phyloP scores from a whole-genome alignment of 2,329 filamentous ascomycete genomes.

The Claviceps citrina region DNA sequence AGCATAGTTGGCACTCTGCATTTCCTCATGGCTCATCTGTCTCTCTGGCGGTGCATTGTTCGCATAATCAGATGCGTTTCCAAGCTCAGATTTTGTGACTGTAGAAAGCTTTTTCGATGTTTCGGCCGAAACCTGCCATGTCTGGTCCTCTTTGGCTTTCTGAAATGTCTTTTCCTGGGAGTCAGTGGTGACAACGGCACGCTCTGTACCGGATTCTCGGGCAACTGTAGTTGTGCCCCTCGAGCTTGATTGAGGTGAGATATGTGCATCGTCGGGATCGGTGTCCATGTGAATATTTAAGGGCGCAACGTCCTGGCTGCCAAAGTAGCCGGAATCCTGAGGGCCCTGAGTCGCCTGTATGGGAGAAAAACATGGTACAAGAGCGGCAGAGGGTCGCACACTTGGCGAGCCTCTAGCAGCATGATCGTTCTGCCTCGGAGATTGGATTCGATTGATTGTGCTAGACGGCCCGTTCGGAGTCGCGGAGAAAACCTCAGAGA shows the following conservation, averaged over 20 bases:
- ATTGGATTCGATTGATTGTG: constrained; percentile 32
- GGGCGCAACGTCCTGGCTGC: constrained; percentile 36
- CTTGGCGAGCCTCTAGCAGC: constrained; percentile 23
- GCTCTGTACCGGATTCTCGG: constrained; percentile 12
- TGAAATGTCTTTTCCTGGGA: constrained; percentile 26
- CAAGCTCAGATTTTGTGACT: neutral
- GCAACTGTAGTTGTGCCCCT: constrained; percentile 9
- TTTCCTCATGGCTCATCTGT: constrained; percentile 4
- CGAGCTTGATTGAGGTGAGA: constrained; percentile 9
- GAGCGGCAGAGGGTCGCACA: constrained; percentile 18
- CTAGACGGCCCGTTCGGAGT: constrained; percentile 40
- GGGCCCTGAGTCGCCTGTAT: constrained; percentile 12
- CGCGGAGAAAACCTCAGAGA: constrained; percentile 43
- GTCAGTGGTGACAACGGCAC: constrained; percentile 13
- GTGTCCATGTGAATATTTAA: constrained; percentile 12
- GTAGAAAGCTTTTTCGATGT: neutral
- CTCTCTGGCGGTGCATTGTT: constrained; percentile 5
- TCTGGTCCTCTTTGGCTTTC: constrained; percentile 30
- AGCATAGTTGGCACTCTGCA: neutral
- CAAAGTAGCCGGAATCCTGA: constrained; percentile 57
- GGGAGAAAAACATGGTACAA: constrained; percentile 17
- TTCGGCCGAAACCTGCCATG: constrained; percentile 11
- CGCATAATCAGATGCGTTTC: constrained; percentile 1
- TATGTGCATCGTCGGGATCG: constrained; percentile 9
- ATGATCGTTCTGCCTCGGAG: constrained; percentile 44